Evolutionary conservation across 1,284 basidiomycete genomes (phyloP), one percentile per base, ranked within the genome.

Genomic region (Apiotrichum laibachii): DNA sequence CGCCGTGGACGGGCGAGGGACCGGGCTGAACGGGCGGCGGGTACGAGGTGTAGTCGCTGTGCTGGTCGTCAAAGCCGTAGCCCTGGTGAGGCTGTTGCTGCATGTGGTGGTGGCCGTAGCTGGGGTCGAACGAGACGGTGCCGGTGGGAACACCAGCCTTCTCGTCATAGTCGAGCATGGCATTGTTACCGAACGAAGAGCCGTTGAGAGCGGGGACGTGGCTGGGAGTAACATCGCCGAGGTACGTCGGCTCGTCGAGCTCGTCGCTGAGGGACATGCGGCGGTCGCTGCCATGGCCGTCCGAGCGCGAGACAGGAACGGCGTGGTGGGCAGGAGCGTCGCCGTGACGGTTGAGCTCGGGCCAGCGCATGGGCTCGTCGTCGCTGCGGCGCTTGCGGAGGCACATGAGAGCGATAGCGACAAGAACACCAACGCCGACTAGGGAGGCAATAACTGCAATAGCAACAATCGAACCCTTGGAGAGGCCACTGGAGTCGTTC

Each of bases 301-400:
- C 74, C 37, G 68, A 64, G 46, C 70, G 61, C 11, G 75, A 53
- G 42, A 43, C 76, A 4, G 77, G 77, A 9, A 79, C 62, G n/a
- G 77, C 75, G 58, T 75, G 70, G 53, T 73, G 69, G n/a, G 69
- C 66, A 21, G 65, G 65, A 0, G 75, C 67, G 58, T 79, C 76
- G 33, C 77, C 77, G 62, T 79, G 76, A 55, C 71, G 64, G 64
- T 79, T 77, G 48, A 79, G 70, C 59, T 79, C 77, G 21, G 77
- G 77, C 75, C 77, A 79, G 56, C 73, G 63, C 65, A 79, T 79
- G 31, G 70, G 75, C 53, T 79, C 77, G 56, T 76, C 74, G 53
- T 76, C 75, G 21, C 60, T 55, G 16, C 53, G 56, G 55, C 74
- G 67, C 47, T 67, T 63, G 65, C 72, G 75, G 63, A 72, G 65